Evolutionary conservation across 208 protist species (phyloP), one percentile per base, ranked within the genome.

Genomic region (Leishmania tropica): DNA sequence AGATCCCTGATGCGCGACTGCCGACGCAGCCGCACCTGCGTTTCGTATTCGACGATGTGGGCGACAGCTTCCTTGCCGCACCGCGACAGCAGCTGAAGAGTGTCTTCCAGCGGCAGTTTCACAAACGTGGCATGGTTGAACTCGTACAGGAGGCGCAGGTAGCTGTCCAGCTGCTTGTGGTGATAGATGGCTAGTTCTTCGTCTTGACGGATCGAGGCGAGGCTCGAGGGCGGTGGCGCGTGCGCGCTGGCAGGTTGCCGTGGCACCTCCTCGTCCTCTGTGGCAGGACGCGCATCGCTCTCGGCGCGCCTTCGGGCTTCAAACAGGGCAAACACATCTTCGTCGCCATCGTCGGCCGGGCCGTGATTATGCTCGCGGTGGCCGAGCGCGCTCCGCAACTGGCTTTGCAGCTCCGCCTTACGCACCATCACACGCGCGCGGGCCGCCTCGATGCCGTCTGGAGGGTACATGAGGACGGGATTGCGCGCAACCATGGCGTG

Each of bases 121-220:
- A 94, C 89, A 81, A 97, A 96, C 2, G 89, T 95, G 42, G 89
- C 73, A 83, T 97, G 94, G 73, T 96, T 96, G 73, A 96, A 97
- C 83, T 97, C 94, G 86, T 97, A 97, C 56, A 95, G 82, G n/a
- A 96, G 54, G 6, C 87, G 88, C 45, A 97, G 71, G 62, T 94
- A 89, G 47, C 81, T 80, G 79, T 96, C 93, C 21, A 97, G 87
- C 84, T 96, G 94, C 62, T 86, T 76, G 85, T 95, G 94, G 80
- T 97, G 93, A 78, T 94, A 89, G 5, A 78, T 85, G 42, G 87
- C 88, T 2, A 94, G 76, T 31, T 83, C 77, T 40, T 86, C 64
- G 47, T 87, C 82, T 2, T n/a, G 28, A 28, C 76, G 53, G 15
- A 79, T 7, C 56, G 48, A 1, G 54, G 68, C 79, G 54, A 62